Percentiles rank a stretch among this genome's conserved stretches.
phyloP scores from a whole-genome alignment of 371 early-diverging fungal species.

The Apophysomyces trapeziformis region DNA sequence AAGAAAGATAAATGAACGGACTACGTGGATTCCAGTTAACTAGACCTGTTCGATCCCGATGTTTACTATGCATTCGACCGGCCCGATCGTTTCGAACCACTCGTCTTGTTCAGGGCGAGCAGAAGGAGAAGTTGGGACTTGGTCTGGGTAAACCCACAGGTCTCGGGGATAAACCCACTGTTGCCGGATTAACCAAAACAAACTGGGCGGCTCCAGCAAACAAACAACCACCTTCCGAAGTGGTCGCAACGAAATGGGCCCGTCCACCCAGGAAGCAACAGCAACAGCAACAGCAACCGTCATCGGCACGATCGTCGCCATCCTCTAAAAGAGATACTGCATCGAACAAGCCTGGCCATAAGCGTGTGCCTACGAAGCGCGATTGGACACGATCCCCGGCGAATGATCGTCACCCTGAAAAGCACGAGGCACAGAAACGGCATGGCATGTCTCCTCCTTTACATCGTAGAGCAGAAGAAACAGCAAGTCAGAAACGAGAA shows the following conservation, averaged over 20 bases:
- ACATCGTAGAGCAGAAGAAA: constrained; percentile 18
- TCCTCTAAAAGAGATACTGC: no score
- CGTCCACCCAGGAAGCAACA: not conserved
- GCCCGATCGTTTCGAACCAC: not conserved
- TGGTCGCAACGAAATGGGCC: not conserved
- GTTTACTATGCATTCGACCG: not conserved
- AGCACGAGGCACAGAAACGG: constrained; percentile 30
- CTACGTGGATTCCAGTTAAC: not conserved
- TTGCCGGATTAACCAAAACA: not conserved
- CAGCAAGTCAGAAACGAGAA: constrained; percentile 31
- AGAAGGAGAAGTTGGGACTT: not conserved
- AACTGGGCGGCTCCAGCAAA: not conserved
- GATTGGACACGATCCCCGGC: constrained; percentile 36
- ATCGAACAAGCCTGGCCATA: not conserved
- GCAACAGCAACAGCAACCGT: not conserved
- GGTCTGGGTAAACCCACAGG: not conserved
- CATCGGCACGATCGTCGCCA: not conserved
- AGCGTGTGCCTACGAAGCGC: constrained; percentile 27
- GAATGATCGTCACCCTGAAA: constrained; percentile 35
- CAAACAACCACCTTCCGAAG: not conserved
- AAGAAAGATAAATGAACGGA: not conserved
- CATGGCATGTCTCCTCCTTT: constrained; percentile 35
- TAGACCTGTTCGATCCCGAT: not conserved
- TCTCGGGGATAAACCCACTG: not conserved
- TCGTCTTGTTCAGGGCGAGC: not conserved